These are phyloP conservation scores for Tripterygium wilfordii DNA, from an alignment of 177 flowering plant genomes.

Conservation along the genomic window DNA sequence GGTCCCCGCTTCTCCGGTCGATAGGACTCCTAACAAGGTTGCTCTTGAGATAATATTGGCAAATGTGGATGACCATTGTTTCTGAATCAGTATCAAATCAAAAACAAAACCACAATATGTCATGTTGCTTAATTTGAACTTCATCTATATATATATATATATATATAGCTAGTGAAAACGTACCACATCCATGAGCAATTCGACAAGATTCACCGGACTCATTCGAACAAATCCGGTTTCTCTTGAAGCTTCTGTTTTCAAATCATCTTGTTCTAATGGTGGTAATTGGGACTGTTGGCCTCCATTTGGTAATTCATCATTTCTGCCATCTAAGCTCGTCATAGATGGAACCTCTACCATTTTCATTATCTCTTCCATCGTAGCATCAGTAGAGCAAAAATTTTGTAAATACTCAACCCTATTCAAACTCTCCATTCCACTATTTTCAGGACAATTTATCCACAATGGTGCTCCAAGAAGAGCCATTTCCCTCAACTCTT, in stretches of 20 bases:
- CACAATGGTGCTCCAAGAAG: slow-evolving; percentile 24
- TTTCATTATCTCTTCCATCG: slow-evolving; percentile 19
- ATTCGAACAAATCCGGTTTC: slow-evolving; percentile 10
- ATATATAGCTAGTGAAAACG: neutral
- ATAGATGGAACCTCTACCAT: slow-evolving; percentile 11
- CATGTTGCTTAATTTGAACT: too few species aligned
- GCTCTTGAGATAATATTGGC: slow-evolving; percentile 26
- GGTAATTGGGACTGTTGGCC: neutral
- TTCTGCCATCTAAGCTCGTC: slow-evolving; percentile 2
- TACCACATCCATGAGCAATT: slow-evolving; percentile 36
- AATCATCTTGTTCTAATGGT: neutral
- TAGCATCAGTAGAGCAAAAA: slow-evolving; percentile 13
- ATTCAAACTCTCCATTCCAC: slow-evolving; percentile 13
- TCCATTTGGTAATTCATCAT: neutral
- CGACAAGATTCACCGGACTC: slow-evolving; percentile 12
- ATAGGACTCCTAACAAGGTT: slow-evolving; percentile 11
- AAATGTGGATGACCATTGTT: slow-evolving; percentile 23
- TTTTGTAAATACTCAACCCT: slow-evolving; percentile 15
- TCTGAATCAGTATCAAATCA: slow-evolving; percentile 24
- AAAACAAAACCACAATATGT: neutral
- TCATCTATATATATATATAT: neutral
- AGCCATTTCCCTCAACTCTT: slow-evolving; percentile 25
- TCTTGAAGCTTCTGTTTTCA: slow-evolving; percentile 18
- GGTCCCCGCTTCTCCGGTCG: slow-evolving; percentile 4
- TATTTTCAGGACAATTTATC: slow-evolving; percentile 5